Evolutionary conservation across 2,329 filamentous ascomycete genomes (phyloP), one percentile per base, ranked within the genome.

Genomic region (Aspergillus ochraceoroseus): DNA sequence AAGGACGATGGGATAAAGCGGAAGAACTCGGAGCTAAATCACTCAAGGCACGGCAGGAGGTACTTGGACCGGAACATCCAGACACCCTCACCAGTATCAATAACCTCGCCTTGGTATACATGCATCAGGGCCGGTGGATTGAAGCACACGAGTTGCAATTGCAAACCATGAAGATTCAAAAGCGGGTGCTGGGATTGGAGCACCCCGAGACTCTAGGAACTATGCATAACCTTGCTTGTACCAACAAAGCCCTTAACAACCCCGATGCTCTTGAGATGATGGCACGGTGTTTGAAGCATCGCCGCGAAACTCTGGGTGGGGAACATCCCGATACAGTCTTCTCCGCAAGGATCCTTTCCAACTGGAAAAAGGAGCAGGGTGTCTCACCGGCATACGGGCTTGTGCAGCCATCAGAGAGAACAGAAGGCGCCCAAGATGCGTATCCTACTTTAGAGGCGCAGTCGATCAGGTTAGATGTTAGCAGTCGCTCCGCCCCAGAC

Each of bases 111-210:
- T 38, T 15, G 11, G 35, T 27, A n/a, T 46, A 39, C 14, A 2
- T 19, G 31, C 33, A 25, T 19, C 47, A 45, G 26, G 43, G 37
- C 27, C 41, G 45, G 39, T 22, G 15, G 26, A 13, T 46, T 27
- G 42, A 52, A 32, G 49, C 49, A 1, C 48, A 52, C 36, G 28
- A 51, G 37, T 40, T 52, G 5, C 15, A 22, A 4, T 12, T 47
- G 20, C 41, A 52, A 32, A 49, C 52, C 5, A 29, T 53, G 20
- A 42, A 55, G 37, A 49, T 15, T 3, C 30, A 32, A 7, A 48
- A 49, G 42, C 33, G 14, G 29, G 26, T 43, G 17, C 48, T 53
- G 4, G 52, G 49, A 2, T 20, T 8, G 8, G 32, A 42, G 27
- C 32, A 42, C 32, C 39, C 39, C 3, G 19, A 30, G n/a, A 45